Percentiles rank a stretch among this genome's conserved stretches.
Conservation (phyloP, 495 filamentous ascomycete species). For the Aspergillus affinis region DNA sequence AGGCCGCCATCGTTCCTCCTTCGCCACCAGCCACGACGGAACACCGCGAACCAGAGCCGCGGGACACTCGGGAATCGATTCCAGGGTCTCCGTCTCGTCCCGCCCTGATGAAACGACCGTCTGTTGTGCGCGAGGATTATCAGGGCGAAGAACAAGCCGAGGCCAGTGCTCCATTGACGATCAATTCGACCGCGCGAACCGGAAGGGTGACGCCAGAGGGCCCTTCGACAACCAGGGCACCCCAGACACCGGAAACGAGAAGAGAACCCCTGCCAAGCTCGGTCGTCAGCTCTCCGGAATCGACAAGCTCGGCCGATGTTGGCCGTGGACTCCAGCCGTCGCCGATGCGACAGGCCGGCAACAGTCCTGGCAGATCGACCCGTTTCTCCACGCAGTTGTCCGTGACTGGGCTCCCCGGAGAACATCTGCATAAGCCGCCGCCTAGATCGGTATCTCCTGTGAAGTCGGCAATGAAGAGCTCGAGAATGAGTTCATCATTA, state of each 20-base stretch:
- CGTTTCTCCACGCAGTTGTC: conserved; percentile 67
- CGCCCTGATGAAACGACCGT: conserved; percentile 54
- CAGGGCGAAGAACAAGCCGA: conserved; percentile 48
- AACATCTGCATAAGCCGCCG: conserved; percentile 69
- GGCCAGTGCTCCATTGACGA: conserved; percentile 16
- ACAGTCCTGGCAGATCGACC: conserved; percentile 67
- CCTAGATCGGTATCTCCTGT: conserved; percentile 78
- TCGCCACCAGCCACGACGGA: background rate
- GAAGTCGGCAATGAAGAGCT: conserved; percentile 81
- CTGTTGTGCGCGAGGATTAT: conserved; percentile 60
- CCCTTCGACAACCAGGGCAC: conserved; percentile 18
- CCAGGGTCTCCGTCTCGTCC: conserved; percentile 17
- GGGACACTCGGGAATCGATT: conserved; percentile 3
- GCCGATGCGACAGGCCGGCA: conserved; percentile 46
- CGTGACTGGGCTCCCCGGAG: conserved; percentile 44
- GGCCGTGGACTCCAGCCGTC: conserved; percentile 11
- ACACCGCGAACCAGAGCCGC: background rate
- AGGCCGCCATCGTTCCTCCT: conserved; percentile 23
- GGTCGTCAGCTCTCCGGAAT: conserved; percentile 20
- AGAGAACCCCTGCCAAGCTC: conserved; percentile 11
- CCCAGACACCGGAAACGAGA: conserved; percentile 12
- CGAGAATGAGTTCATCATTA: conserved; percentile 52
- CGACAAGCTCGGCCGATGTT: conserved; percentile 6
- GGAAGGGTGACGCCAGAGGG: conserved; percentile 8
- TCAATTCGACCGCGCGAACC: conserved; percentile 5